phyloP scores from a whole-genome alignment of 768 basidiomycete genomes.

The Suillus brevipes region DNA sequence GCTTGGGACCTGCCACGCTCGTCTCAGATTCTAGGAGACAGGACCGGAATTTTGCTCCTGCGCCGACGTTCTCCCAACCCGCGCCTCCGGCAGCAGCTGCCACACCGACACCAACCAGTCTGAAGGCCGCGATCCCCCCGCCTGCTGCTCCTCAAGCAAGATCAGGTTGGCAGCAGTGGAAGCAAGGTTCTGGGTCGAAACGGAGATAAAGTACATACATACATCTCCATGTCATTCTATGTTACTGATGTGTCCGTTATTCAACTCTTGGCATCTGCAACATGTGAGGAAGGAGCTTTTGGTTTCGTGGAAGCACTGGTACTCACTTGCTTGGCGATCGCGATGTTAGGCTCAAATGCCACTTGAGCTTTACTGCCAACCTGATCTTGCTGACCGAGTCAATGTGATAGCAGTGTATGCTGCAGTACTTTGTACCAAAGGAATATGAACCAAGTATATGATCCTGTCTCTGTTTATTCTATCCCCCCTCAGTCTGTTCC shows the following conservation, averaged over 20 bases:
- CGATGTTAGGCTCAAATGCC: neutral
- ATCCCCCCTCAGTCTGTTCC: too few species aligned
- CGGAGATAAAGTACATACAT: conserved; percentile 19
- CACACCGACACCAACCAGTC: conserved; percentile 9
- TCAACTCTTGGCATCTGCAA: conserved; percentile 1
- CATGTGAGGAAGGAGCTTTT: neutral
- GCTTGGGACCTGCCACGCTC: conserved; percentile 15
- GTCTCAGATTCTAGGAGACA: conserved; percentile 2
- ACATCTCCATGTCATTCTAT: neutral
- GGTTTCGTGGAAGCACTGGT: neutral
- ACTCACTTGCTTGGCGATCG: neutral
- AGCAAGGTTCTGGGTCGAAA: conserved; percentile 21
- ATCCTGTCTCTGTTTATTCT: too few species aligned
- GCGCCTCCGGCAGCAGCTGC: conserved; percentile 9
- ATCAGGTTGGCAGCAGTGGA: conserved; percentile 60
- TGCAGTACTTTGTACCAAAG: too few species aligned
- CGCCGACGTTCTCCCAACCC: conserved; percentile 7
- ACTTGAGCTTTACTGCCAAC: too few species aligned
- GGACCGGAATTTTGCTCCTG: conserved; percentile 9
- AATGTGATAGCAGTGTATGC: too few species aligned
- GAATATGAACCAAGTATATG: too few species aligned
- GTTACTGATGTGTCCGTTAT: neutral
- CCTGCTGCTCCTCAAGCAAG: conserved; percentile 24
- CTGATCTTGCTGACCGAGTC: neutral
- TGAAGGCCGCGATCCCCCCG: conserved; percentile 20